A percentile compares a stretch with the other conserved stretches of the same genome.
Conservation (phyloP, 2,329 filamentous ascomycete species). For the Metarhizium rileyi region DNA sequence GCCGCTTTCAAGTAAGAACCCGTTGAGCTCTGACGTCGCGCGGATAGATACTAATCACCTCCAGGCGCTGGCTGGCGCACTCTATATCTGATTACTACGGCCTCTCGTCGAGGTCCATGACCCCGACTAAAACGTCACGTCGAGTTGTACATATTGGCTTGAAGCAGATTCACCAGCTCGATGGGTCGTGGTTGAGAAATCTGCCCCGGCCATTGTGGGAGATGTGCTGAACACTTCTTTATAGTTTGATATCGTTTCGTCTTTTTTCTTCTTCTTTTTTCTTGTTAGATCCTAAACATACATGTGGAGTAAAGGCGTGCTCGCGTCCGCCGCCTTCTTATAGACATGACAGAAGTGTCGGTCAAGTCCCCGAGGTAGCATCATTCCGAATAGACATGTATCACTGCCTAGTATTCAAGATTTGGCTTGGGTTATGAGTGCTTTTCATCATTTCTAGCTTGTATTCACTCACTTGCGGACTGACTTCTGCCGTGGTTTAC, state of each 20-base stretch:
- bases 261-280: background rate
- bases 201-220: conserved; percentile 57
- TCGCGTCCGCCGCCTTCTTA: background rate
- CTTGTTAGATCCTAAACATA: background rate
- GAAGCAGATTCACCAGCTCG: conserved; percentile 33
- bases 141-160: conserved; percentile 79
- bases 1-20: conserved; percentile 70
- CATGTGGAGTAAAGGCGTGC: background rate
- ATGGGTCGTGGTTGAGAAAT: conserved; percentile 19
- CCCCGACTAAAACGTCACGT: conserved; percentile 57
- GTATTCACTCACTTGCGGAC: too few relatives aligned
- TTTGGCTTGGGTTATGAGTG: background rate
- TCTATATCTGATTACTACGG: conserved; percentile 90
- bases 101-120: conserved; percentile 72
- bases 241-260: background rate
- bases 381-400: background rate
- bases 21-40: background rate
- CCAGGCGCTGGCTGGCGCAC: conserved; percentile 83
- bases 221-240: conserved; percentile 32
- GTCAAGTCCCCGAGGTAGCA: background rate
- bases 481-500: background rate
- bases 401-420: background rate
- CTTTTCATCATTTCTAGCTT: too few relatives aligned
- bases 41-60: background rate
- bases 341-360: background rate